Percentiles rank a stretch among this genome's conserved stretches.
phyloP scores from a whole-genome alignment of 2,329 filamentous ascomycete species.

The Aspergillus glaucus region DNA sequence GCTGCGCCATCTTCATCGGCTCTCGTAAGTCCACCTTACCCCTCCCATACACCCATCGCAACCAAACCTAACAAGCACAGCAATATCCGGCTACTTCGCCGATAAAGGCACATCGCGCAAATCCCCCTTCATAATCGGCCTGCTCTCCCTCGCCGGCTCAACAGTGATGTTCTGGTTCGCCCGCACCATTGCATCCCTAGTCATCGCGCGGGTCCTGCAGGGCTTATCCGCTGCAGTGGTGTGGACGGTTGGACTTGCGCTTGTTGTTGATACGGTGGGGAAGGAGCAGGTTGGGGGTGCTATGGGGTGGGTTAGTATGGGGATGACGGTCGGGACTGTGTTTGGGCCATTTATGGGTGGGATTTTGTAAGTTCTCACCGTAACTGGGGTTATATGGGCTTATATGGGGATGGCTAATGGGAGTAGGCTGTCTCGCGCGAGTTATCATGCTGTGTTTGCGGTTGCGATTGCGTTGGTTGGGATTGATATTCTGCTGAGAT shows the following conservation, averaged over 20 bases:
- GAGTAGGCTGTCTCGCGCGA: constrained; percentile 17
- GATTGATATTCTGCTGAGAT: constrained; percentile 55
- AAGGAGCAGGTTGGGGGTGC: constrained; percentile 53
- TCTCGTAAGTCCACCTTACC: constrained; percentile 19
- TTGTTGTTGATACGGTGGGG: constrained; percentile 55
- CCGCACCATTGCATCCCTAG: constrained; percentile 40
- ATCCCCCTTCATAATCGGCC: constrained; percentile 52
- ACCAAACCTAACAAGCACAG: constrained; percentile 7
- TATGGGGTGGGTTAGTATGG: constrained; percentile 47
- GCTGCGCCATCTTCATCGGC: constrained; percentile 54
- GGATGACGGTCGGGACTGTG: constrained; percentile 54
- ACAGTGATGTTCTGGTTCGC: constrained; percentile 52
- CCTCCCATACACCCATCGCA: neutral
- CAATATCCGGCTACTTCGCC: constrained; percentile 38
- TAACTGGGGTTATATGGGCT: too few species aligned
- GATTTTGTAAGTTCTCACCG: constrained; percentile 42
- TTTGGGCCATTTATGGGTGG: constrained; percentile 55
- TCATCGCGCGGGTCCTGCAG: constrained; percentile 50
- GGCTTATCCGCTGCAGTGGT: constrained; percentile 54
- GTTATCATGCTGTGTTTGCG: constrained; percentile 26
- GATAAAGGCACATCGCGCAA: constrained; percentile 49
- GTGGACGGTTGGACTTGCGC: constrained; percentile 55
- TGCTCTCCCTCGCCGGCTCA: constrained; percentile 47
- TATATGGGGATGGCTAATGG: neutral
- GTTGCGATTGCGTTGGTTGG: constrained; percentile 43